A percentile compares a stretch with the other conserved stretches of the same genome.
phyloP scores from a whole-genome alignment of 1,284 basidiomycete genomes.

The Trametes hirsuta region DNA sequence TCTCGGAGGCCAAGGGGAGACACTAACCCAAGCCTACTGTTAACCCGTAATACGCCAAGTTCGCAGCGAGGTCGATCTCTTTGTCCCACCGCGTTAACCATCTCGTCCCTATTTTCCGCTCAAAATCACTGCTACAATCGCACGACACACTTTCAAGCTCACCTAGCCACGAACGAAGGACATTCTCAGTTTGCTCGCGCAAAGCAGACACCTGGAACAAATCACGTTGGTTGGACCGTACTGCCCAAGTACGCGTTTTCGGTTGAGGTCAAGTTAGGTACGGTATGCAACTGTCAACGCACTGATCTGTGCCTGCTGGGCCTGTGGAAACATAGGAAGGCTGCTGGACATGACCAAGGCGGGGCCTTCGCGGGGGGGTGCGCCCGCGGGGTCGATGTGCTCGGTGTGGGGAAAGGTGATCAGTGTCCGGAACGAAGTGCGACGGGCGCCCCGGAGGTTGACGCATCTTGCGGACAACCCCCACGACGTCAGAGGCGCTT shows the following conservation, averaged over 20 bases:
- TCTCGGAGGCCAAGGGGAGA: background rate
- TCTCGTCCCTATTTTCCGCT: constrained; percentile 65
- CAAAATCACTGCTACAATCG: background rate
- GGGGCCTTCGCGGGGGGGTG: background rate
- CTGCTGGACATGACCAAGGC: constrained; percentile 9
- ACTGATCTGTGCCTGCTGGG: constrained; percentile 88
- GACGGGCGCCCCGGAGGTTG: constrained; percentile 15
- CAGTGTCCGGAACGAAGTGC: constrained; percentile 10
- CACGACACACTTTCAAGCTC: constrained; percentile 28
- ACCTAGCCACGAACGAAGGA: constrained; percentile 82
- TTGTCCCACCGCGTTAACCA: constrained; percentile 84
- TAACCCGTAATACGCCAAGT: constrained; percentile 74
- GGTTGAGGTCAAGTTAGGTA: background rate
- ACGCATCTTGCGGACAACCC: constrained; percentile 17
- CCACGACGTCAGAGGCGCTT: constrained; percentile 18
- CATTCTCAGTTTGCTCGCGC: constrained; percentile 76
- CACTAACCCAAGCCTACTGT: constrained; percentile 74
- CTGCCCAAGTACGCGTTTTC: constrained; percentile 43
- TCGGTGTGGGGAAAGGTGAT: constrained; percentile 10
- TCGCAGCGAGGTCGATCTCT: constrained; percentile 75
- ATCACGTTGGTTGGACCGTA: constrained; percentile 87
- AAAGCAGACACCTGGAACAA: constrained; percentile 76
- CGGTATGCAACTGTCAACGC: constrained; percentile 36
- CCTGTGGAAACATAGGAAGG: constrained; percentile 62
- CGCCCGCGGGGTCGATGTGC: background rate